A percentile compares a stretch with the other conserved stretches of the same genome.
These are phyloP conservation scores for Mycena filopes DNA, from an alignment of 768 basidiomycete species.

Conservation along the genomic window DNA sequence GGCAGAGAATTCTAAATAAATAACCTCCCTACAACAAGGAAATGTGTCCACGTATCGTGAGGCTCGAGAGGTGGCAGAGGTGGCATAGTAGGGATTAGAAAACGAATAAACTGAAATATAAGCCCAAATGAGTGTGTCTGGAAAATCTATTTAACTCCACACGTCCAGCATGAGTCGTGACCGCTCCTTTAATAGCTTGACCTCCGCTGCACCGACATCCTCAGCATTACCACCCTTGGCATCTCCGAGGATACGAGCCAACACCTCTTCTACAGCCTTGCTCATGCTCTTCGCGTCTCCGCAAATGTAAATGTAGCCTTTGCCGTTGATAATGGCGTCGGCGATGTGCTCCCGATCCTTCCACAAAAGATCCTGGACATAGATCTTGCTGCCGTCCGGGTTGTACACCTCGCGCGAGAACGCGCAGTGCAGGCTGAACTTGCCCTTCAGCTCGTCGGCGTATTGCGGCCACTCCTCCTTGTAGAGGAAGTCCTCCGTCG, in stretches of 20 bases:
- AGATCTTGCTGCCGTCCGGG: conserved; percentile 93
- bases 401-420: conserved; percentile 93
- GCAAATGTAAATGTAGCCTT: conserved; percentile 98
- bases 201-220: conserved; percentile 89
- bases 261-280: conserved; percentile 91
- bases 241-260: conserved; percentile 87
- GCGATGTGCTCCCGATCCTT: conserved; percentile 85
- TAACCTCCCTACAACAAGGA: conserved; percentile 18
- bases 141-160: conserved; percentile 72
- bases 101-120: conserved; percentile 26
- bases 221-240: conserved; percentile 92
- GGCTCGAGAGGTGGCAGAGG: too few species aligned
- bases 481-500: conserved; percentile 92
- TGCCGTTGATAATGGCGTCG: conserved; percentile 90
- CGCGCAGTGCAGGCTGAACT: conserved; percentile 88
- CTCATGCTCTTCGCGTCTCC: conserved; percentile 98
- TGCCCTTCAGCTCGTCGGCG: conserved; percentile 85
- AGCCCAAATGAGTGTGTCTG: conserved; percentile 9
- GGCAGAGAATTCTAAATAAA: not conserved
- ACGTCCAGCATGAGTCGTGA: conserved; percentile 89
- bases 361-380: conserved; percentile 98
- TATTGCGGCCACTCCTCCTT: conserved; percentile 95
- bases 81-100: conserved; percentile 20
- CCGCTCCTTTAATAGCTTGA: conserved; percentile 95
- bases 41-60: conserved; percentile 18